Evolutionary conservation across 2,329 filamentous ascomycete species (phyloP).

Genomic region (Penicillium sp.): DNA sequence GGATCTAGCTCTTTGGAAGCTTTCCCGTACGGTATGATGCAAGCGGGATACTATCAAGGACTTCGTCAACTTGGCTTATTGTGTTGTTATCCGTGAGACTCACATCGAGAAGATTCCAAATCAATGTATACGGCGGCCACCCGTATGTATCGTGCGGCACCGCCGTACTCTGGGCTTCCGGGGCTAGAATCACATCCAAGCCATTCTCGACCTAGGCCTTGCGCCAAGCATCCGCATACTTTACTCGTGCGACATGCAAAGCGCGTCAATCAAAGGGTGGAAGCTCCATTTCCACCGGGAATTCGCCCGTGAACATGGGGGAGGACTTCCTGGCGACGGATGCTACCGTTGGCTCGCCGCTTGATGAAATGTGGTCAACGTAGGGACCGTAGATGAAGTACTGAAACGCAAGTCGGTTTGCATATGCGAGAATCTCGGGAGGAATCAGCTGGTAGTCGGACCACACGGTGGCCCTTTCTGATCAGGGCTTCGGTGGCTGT

Average conservation of each 20-base stretch:
- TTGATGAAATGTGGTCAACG: constrained; percentile 31
- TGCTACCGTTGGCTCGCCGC: constrained; percentile 52
- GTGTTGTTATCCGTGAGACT: constrained; percentile 26
- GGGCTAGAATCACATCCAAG: constrained; percentile 58
- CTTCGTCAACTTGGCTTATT: too few species aligned
- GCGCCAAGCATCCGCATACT: constrained; percentile 40
- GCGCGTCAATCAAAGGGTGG: constrained; percentile 19
- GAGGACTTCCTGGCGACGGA: constrained; percentile 28
- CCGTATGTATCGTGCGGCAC: constrained; percentile 54
- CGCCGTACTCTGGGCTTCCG: constrained; percentile 57
- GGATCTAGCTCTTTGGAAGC: not conserved
- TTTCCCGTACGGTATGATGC: not conserved
- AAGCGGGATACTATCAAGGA: not conserved
- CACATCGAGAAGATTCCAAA: constrained; percentile 60
- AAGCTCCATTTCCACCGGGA: constrained; percentile 28
- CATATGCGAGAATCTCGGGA: constrained; percentile 30
- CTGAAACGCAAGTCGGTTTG: constrained; percentile 44
- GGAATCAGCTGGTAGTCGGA: constrained; percentile 44
- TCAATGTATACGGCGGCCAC: constrained; percentile 50
- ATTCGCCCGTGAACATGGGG: constrained; percentile 31
- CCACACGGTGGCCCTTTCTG: constrained; percentile 52
- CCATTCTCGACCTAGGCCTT: constrained; percentile 47
- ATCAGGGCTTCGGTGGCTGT: constrained; percentile 46
- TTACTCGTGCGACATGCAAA: not conserved
- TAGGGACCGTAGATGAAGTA: constrained; percentile 6